A percentile compares a stretch with the other conserved stretches of the same genome.
phyloP scores from a whole-genome alignment of 345 rosid genomes.

The Turritis glabra region DNA sequence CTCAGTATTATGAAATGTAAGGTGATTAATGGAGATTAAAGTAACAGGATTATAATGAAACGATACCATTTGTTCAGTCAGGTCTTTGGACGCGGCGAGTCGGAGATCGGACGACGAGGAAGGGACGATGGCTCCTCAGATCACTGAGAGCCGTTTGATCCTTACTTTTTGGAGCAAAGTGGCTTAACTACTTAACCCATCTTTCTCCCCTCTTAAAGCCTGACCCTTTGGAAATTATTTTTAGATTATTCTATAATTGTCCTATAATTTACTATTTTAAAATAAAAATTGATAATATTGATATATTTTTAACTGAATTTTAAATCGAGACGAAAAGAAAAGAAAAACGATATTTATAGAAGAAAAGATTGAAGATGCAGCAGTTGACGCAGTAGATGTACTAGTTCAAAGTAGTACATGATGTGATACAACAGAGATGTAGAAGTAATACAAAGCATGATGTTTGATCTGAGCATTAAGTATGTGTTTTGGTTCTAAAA shows the following conservation, averaged over 20 bases:
- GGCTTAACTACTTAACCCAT: conserved; percentile 25
- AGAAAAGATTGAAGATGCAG: too few species aligned
- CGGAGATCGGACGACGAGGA: conserved; percentile 37
- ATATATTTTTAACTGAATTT: too few species aligned
- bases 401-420: too few species aligned
- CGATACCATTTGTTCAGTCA: not conserved
- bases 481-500: too few species aligned
- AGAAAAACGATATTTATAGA: too few species aligned
- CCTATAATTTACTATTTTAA: not conserved
- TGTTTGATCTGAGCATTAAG: too few species aligned
- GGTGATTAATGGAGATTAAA: conserved; percentile 17
- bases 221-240: conserved; percentile 26
- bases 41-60: not conserved
- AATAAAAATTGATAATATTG: too few species aligned
- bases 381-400: too few species aligned
- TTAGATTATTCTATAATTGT: not conserved
- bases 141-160: conserved; percentile 38
- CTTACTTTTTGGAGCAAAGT: conserved; percentile 35
- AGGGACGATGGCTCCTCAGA: conserved; percentile 36
- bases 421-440: too few species aligned
- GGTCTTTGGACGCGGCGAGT: conserved; percentile 35
- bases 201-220: conserved; percentile 4
- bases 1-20: not conserved
- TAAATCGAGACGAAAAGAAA: too few species aligned
- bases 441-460: too few species aligned